phyloP scores from a whole-genome alignment of 2,329 filamentous ascomycete species.

The Uncinocarpus reesii region DNA sequence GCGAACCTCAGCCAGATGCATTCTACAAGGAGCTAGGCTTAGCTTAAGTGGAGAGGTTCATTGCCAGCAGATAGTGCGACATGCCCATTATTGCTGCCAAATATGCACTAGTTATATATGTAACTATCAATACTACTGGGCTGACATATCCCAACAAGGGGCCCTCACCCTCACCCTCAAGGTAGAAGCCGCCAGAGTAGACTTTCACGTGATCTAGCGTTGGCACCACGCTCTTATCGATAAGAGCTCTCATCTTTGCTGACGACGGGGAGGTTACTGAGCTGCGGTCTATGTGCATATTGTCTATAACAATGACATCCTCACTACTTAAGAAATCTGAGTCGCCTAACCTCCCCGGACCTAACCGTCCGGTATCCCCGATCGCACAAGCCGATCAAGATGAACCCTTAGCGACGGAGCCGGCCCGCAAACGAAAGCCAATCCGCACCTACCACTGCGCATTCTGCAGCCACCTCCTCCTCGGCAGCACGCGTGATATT shows the following conservation, averaged over 20 bases:
- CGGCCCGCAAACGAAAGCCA: conserved; percentile 19
- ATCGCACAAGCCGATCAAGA: background rate
- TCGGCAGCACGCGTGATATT: conserved; percentile 49
- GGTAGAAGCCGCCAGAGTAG: too few relatives aligned
- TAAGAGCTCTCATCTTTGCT: too few relatives aligned
- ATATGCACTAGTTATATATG: too few relatives aligned
- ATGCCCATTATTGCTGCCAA: too few relatives aligned
- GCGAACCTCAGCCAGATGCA: conserved; percentile 41
- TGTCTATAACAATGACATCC: background rate
- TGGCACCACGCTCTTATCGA: too few relatives aligned
- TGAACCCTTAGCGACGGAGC: background rate
- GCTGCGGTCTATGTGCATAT: too few relatives aligned
- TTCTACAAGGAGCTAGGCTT: conserved; percentile 44
- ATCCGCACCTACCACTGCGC: conserved; percentile 50
- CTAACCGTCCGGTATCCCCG: too few relatives aligned
- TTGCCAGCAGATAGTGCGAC: too few relatives aligned
- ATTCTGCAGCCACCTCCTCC: conserved; percentile 54
- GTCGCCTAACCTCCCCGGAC: background rate
- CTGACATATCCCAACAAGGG: too few relatives aligned
- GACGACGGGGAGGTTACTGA: too few relatives aligned
- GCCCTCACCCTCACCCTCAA: too few relatives aligned
- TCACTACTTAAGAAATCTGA: background rate
- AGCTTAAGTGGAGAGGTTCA: background rate
- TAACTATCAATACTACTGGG: background rate
- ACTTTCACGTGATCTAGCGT: too few relatives aligned